Base-by-base conservation (phyloP, 495 filamentous ascomycete species). In the Penicillium flavigenum region DNA sequence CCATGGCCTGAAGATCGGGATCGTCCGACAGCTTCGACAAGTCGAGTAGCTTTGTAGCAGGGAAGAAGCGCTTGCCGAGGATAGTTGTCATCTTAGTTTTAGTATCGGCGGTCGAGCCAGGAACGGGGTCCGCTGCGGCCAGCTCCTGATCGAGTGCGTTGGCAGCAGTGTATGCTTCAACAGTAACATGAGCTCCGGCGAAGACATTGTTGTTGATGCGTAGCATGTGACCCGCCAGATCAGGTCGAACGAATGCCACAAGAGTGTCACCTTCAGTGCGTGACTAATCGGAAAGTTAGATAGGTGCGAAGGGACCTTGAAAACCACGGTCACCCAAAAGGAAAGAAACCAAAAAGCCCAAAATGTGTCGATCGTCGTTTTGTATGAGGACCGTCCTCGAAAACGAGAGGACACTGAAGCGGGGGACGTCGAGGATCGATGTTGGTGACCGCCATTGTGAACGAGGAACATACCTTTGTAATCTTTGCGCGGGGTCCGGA, bases 401-500 rank as follows among this genome's bases (percentile, higher is more conserved):
- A 79, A 81, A 81, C 77, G 74, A 83, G 69, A 72, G 72, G 74
- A 72, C 77, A 80, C 70, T 72, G 72, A 73, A 79, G 73, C 81
- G 72, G 74, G 73, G 68, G 69, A 72, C 58, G 72, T 65, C 73
- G 78, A 75, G 74, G 70, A 71, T 73, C 76, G 79, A 73, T 72
- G 73, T 66, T 72, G 74, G 69, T 78, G 74, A 79, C 69, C 76
- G 76, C 70, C 54, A 69, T 72, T 71, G 71, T 66, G 72, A 67
- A 65, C 76, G 69, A 80, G 75, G 77, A 72, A 86, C 85, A 83
- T 90, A 96, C 91, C 87, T 92, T 92, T 78, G 83, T 87, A 57
- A 96, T 87, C 67, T 77, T 89, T 58, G 90, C 76, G 59, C 74
- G 75, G 59, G 74, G 69, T 73, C 72, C 75, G 71, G 70, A 77